Evolutionary conservation across 2,329 filamentous ascomycete species (phyloP).

Genomic region (Hortaea werneckii): DNA sequence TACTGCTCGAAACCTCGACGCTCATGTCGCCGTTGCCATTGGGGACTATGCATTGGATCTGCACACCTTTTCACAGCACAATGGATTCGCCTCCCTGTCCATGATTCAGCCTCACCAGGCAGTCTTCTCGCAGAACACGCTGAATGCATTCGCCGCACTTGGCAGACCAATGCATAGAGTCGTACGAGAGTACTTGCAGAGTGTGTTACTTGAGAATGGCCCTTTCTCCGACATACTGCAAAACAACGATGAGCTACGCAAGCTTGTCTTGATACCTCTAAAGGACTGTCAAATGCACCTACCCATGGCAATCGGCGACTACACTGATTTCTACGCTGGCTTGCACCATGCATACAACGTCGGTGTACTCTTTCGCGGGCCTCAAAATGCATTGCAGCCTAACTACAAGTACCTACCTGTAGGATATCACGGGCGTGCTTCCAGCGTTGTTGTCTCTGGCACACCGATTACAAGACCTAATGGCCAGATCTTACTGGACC

Average conservation of each 20-base stretch:
- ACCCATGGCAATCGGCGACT: conserved; percentile 70
- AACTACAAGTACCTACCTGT: conserved; percentile 77
- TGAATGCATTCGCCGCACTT: conserved; percentile 66
- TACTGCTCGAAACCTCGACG: conserved; percentile 45
- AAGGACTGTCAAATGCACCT: conserved; percentile 55
- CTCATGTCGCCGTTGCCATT: conserved; percentile 60
- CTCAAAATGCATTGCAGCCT: conserved; percentile 62
- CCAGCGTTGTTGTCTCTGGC: conserved; percentile 64
- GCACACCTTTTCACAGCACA: conserved; percentile 46
- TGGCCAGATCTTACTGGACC: conserved; percentile 62
- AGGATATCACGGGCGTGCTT: conserved; percentile 70
- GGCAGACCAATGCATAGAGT: conserved; percentile 57
- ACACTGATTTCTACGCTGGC: conserved; percentile 71
- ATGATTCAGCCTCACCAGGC: conserved; percentile 46
- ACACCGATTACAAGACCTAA: conserved; percentile 62
- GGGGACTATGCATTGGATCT: conserved; percentile 64
- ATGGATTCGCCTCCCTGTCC: conserved; percentile 51
- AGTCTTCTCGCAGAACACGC: conserved; percentile 54
- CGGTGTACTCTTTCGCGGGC: conserved; percentile 62
- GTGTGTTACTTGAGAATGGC: conserved; percentile 52
- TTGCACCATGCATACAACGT: conserved; percentile 67
- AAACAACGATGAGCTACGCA: conserved; percentile 49
- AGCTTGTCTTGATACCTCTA: conserved; percentile 49
- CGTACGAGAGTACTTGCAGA: conserved; percentile 61
- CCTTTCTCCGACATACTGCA: conserved; percentile 51